Base-by-base conservation (phyloP, 2,329 filamentous ascomycete species). In the Aureobasidium sp. region DNA sequence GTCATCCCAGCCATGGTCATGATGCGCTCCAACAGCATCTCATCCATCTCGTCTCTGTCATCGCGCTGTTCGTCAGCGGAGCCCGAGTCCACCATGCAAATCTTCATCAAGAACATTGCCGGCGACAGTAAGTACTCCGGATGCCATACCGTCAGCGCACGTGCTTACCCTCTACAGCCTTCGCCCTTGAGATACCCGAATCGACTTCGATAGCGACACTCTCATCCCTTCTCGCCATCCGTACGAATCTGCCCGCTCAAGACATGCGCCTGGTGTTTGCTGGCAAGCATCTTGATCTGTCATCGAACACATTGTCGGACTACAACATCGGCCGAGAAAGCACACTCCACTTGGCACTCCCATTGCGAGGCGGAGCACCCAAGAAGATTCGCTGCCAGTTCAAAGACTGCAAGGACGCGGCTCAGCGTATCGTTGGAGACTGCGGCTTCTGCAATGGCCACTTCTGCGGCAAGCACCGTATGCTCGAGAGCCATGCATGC, bases 401-500 rank as follows among this genome's bases (percentile, higher is more conserved):
- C 80, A 92, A 93, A 77, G 87, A 91, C 69, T 97, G 94, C 85
- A 90, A 86, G 73, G 87, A 91, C 69, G 84, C 84, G 34, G 92
- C 91, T 17, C 92, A 97, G 76, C 88, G 90, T 67, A 97, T 99
- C 71, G 90, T 97, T 64, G 94, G 94, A 61, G 93, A 97, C 79
- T 99, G 94, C 78, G 88, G 87, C 65, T 97, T 97, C 81, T 99
- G 94, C 80, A 82, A 88, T 62, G 91, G 92, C 49, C 90, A 95
- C 74, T 97, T 90, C 81, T 99, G 94, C 78, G 90, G 90, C 70
- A 96, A 91, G 80, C 94, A 99, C 78, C 84, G 94, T 62, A 84
- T 97, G 78, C 78, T 97, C 66, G 94, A 99, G 77, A 90, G 93
- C 69, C 94, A 99, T 79, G 90, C 90, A 78, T 99, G 94, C 79